Evolutionary conservation across 345 rosid species (phyloP).

Genomic region (Eucalyptus curtisii): DNA sequence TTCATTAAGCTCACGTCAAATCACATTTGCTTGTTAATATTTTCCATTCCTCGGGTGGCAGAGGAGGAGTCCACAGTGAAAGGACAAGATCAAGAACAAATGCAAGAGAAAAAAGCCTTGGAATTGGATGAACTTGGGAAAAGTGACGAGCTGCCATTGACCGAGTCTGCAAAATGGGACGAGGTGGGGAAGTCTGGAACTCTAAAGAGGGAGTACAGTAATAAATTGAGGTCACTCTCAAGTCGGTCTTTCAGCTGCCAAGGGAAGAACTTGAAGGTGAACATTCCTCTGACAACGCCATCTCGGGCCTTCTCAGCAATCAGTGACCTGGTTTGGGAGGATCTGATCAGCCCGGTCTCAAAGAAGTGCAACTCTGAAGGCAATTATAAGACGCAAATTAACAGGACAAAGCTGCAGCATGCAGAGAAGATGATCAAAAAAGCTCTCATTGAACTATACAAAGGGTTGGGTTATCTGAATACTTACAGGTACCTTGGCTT

Average conservation of each 20-base stretch:
- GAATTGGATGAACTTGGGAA: constrained; percentile 15
- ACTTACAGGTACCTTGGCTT: constrained; percentile 47
- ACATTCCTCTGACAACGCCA: constrained; percentile 79
- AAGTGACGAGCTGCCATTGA: constrained; percentile 8
- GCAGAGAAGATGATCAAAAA: constrained; percentile 94
- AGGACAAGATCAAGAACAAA: constrained; percentile 46
- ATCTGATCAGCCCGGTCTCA: constrained; percentile 52
- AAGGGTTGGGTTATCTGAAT: constrained; percentile 79
- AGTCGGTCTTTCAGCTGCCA: constrained; percentile 48
- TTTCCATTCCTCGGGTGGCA: constrained; percentile 13
- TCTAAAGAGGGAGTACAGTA: constrained; percentile 37
- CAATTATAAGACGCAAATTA: constrained; percentile 35
- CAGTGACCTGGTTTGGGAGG: constrained; percentile 58
- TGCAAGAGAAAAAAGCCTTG: constrained; percentile 19
- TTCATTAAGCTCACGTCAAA: neutral
- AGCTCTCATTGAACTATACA: constrained; percentile 76
- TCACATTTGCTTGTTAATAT: neutral
- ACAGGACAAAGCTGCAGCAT: constrained; percentile 62
- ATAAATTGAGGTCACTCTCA: constrained; percentile 32
- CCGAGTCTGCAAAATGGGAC: constrained; percentile 34
- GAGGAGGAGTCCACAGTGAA: constrained; percentile 54
- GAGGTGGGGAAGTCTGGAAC: constrained; percentile 26
- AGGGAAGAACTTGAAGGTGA: constrained; percentile 68
- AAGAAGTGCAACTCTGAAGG: constrained; percentile 53
- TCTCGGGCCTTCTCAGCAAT: constrained; percentile 74